These are phyloP conservation scores for Lithospermum erythrorhizon DNA, from an alignment of 257 asterid species.

Conservation along the genomic window DNA sequence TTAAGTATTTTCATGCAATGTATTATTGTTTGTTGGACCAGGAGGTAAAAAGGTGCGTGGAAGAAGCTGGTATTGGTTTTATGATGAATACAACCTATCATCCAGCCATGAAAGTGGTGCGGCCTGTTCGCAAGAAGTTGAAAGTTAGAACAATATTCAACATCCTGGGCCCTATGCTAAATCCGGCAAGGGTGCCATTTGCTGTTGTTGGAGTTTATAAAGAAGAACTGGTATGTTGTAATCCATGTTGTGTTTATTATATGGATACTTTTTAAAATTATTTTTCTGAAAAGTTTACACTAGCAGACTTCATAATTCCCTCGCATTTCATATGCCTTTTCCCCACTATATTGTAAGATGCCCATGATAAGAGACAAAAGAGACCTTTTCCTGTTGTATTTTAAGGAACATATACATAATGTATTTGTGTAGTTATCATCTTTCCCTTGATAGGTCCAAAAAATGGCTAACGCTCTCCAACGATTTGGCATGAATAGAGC, in stretches of 20 bases:
- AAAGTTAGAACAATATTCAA: constrained; percentile 68
- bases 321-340: too few species aligned
- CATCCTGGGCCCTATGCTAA: constrained; percentile 71
- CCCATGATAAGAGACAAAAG: too few species aligned
- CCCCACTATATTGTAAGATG: too few species aligned
- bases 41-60: constrained; percentile 52
- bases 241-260: too few species aligned
- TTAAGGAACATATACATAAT: too few species aligned
- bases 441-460: constrained; percentile 36
- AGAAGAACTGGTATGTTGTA: constrained; percentile 45
- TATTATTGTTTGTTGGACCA: constrained; percentile 5
- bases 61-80: constrained; percentile 68
- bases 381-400: too few species aligned
- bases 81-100: constrained; percentile 86
- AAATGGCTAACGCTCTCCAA: constrained; percentile 76
- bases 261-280: too few species aligned
- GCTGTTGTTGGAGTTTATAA: constrained; percentile 75
- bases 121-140: constrained; percentile 70
- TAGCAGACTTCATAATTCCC: too few species aligned
- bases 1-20: too few species aligned
- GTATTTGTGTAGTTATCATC: neutral
- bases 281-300: too few species aligned
- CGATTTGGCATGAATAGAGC: constrained; percentile 71
- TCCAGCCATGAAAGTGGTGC: constrained; percentile 73
- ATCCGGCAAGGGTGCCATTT: constrained; percentile 67